A percentile compares a stretch with the other conserved stretches of the same genome.
phyloP scores from a whole-genome alignment of 23 red algal species.

The Chondrus crispus region DNA sequence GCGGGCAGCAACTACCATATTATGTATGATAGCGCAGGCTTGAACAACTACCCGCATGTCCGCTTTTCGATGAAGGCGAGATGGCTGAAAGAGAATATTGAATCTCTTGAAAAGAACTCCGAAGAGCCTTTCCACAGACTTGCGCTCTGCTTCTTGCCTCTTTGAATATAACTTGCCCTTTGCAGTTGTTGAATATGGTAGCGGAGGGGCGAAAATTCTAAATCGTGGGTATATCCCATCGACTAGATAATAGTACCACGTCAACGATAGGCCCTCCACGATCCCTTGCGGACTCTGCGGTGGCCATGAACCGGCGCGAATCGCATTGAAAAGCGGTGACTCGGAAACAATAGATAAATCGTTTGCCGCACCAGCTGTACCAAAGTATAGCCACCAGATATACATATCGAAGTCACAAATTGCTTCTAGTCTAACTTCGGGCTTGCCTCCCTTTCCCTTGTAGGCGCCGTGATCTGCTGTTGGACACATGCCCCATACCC shows the following conservation, averaged over 20 bases:
- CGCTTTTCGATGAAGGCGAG: neutral
- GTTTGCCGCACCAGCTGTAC: constrained; percentile 1
- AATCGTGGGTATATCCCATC: constrained; percentile 33
- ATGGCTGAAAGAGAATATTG: neutral
- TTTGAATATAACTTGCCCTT: neutral
- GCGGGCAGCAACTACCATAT: too few species aligned
- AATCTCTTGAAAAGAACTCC: neutral
- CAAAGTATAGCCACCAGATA: constrained; percentile 14
- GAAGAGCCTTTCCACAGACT: constrained; percentile 9
- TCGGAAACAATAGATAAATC: neutral
- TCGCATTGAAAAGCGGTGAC: neutral
- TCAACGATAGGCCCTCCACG: neutral
- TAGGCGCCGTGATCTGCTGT: neutral
- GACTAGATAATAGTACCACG: constrained; percentile 8
- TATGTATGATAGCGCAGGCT: constrained; percentile 17
- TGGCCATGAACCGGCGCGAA: neutral
- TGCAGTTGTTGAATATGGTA: neutral
- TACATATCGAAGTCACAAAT: constrained; percentile 1
- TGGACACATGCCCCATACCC: neutral
- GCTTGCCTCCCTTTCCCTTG: neutral
- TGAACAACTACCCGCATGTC: neutral
- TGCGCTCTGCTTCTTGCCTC: neutral
- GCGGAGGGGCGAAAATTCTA: neutral
- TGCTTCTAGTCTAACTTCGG: neutral
- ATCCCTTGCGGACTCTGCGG: neutral